Conservation (phyloP, 176 grass and related monocot genomes). For the Secale cereale region DNA sequence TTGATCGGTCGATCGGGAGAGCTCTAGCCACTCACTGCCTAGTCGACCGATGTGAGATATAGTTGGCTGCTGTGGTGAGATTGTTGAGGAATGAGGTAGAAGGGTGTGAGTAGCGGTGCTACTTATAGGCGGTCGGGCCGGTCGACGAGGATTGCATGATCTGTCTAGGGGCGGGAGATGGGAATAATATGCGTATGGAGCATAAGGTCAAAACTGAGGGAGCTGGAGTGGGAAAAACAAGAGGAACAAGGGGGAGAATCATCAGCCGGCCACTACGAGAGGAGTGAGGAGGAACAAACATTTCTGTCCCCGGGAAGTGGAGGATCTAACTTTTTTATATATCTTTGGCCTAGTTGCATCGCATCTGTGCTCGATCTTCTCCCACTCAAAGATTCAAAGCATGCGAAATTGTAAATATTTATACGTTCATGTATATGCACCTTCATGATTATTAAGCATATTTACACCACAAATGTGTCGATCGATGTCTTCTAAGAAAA, state of each 20-base stretch:
- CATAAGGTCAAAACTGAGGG: neutral
- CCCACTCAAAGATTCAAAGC: constrained; percentile 12
- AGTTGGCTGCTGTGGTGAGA: constrained; percentile 13
- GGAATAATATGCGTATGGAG: neutral
- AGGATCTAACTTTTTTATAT: constrained; percentile 50
- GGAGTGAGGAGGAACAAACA: constrained; percentile 30
- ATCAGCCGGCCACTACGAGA: neutral
- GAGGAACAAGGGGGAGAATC: neutral
- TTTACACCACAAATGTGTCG: neutral
- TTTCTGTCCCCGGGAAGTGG: constrained; percentile 43
- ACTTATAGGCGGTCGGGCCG: constrained; percentile 10
- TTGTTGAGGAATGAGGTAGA: neutral
- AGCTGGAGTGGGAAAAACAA: neutral
- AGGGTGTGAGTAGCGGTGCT: neutral
- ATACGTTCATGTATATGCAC: neutral
- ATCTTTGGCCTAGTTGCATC: constrained; percentile 23
- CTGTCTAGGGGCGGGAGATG: neutral
- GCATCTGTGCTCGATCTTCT: constrained; percentile 9
- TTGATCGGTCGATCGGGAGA: neutral
- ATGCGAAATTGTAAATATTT: neutral
- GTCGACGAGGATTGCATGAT: neutral
- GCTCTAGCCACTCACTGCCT: neutral
- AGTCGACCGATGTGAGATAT: neutral
- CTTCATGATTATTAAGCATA: neutral
- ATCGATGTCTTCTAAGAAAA: neutral